These are phyloP conservation scores for Prunus padus DNA, from an alignment of 306 rosid genomes.

Conservation along the genomic window DNA sequence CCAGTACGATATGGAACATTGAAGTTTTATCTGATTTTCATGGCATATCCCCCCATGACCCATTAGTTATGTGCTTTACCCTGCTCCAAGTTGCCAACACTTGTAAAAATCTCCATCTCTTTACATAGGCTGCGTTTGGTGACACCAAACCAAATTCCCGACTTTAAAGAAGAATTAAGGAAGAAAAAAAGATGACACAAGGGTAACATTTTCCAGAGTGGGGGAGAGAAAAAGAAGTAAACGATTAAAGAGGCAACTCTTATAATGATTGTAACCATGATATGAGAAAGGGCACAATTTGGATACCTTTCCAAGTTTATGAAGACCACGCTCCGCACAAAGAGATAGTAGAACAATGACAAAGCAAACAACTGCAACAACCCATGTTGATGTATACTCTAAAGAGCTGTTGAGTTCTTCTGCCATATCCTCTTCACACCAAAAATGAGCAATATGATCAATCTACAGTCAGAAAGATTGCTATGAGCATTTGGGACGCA, in stretches of 20 bases:
- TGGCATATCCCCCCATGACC: neutral
- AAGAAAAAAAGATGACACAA: too few relatives aligned
- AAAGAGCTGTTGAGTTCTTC: constrained; percentile 55
- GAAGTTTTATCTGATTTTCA: neutral
- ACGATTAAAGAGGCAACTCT: neutral
- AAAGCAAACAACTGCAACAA: constrained; percentile 73
- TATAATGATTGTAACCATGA: constrained; percentile 6
- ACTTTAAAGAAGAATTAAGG: too few relatives aligned
- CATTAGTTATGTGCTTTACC: neutral
- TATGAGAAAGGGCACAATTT: neutral
- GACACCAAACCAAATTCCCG: too few relatives aligned
- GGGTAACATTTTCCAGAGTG: neutral
- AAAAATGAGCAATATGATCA: neutral
- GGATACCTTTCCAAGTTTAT: constrained; percentile 70
- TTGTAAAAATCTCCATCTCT: neutral
- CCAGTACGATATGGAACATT: neutral
- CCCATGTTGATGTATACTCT: constrained; percentile 90
- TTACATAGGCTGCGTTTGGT: neutral
- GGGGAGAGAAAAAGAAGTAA: neutral
- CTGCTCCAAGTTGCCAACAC: neutral
- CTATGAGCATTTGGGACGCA: neutral
- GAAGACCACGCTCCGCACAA: constrained; percentile 68
- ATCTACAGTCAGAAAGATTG: neutral
- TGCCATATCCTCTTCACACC: constrained; percentile 16
- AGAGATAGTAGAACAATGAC: constrained; percentile 76